These are phyloP conservation scores for Quercus bicolor DNA, from an alignment of 306 rosid genomes.

Conservation along the genomic window DNA sequence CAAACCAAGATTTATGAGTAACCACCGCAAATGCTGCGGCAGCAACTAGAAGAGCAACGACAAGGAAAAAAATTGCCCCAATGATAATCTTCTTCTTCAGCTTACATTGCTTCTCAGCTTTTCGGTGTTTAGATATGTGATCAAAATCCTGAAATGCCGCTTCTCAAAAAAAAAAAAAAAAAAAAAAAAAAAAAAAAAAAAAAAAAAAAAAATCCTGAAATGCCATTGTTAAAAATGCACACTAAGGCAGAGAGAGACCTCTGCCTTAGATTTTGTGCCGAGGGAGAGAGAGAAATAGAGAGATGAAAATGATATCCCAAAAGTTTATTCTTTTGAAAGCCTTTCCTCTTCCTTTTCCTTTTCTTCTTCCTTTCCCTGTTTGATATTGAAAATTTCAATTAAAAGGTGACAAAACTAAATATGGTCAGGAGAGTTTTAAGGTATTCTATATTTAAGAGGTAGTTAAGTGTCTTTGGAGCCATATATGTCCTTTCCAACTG, in stretches of 20 bases:
- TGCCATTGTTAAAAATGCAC: slow-evolving; percentile 36
- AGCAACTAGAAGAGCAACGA: slow-evolving; percentile 31
- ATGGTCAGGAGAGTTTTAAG: slow-evolving; percentile 63
- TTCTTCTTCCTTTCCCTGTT: neutral
- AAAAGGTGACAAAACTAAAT: slow-evolving; percentile 3
- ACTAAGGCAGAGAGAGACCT: slow-evolving; percentile 79
- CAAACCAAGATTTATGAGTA: neutral
- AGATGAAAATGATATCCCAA: neutral
- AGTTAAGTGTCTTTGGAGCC: slow-evolving; percentile 20
- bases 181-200: no score
- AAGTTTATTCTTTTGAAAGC: neutral
- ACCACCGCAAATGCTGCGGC: slow-evolving; percentile 23
- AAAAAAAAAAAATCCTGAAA: slow-evolving; percentile 33
- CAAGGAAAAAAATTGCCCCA: slow-evolving; percentile 28
- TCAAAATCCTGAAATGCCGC: slow-evolving; percentile 48
- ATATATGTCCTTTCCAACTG: slow-evolving; percentile 21
- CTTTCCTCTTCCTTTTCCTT: slow-evolving; percentile 3
- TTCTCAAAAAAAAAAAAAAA: no score
- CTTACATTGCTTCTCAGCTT: slow-evolving; percentile 44
- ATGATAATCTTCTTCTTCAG: slow-evolving; percentile 42
- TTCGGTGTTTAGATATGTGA: slow-evolving; percentile 58
- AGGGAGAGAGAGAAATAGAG: slow-evolving; percentile 4
- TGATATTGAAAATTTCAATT: slow-evolving; percentile 14
- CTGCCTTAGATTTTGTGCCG: slow-evolving; percentile 61
- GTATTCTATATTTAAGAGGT: slow-evolving; percentile 33